Evolutionary conservation across 495 filamentous ascomycete genomes (phyloP).

Genomic region (Oidiodendron maius): DNA sequence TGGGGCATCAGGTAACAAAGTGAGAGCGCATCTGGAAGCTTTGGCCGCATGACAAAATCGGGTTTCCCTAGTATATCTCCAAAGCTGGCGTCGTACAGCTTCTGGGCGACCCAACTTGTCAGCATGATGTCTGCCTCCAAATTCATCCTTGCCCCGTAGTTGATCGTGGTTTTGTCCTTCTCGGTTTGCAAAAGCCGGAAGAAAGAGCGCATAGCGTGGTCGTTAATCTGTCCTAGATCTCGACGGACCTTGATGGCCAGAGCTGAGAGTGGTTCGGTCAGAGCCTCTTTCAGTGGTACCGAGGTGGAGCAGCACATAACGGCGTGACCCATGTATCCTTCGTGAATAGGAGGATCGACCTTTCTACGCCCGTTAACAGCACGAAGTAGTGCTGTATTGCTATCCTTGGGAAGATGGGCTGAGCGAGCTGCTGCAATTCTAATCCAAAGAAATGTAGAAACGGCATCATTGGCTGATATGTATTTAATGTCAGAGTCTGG

Average conservation of each 20-base stretch:
- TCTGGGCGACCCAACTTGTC: background rate
- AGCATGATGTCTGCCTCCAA: background rate
- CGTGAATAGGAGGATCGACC: background rate
- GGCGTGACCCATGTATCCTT: conserved; percentile 1
- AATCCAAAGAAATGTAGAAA: background rate
- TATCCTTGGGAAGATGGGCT: background rate
- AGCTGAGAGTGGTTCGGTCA: background rate
- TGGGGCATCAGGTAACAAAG: background rate
- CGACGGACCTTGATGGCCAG: background rate
- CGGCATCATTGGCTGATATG: background rate
- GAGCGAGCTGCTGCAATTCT: background rate
- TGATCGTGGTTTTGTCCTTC: background rate
- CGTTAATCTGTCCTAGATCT: background rate
- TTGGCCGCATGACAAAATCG: background rate
- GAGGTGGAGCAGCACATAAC: background rate
- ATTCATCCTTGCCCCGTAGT: background rate
- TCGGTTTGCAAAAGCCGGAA: background rate
- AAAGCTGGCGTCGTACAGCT: background rate
- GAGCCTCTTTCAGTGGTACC: background rate
- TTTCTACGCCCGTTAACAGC: background rate
- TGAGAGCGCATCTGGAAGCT: background rate
- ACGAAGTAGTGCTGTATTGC: background rate
- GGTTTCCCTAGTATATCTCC: background rate
- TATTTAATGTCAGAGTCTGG: background rate
- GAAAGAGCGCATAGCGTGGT: background rate